A percentile compares a stretch with the other conserved stretches of the same genome.
Evolutionary conservation across 2,329 filamentous ascomycete genomes (phyloP).

Genomic region (Ophiostoma fasciatum): DNA sequence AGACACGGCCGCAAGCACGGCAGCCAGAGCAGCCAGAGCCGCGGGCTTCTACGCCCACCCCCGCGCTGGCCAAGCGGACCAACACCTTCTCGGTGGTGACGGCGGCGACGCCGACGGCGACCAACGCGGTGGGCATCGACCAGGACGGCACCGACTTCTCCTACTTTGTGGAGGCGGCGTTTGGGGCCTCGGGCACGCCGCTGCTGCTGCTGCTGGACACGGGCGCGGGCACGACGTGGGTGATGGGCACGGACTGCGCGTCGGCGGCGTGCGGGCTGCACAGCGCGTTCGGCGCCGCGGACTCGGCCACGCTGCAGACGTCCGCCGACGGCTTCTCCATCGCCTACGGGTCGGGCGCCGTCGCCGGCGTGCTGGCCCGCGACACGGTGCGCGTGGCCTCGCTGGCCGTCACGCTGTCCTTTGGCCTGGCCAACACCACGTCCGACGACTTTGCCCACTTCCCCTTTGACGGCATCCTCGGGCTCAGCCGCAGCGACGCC

Average conservation of each 20-base stretch:
- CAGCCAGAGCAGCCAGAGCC: no score
- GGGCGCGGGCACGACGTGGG: constrained; percentile 63
- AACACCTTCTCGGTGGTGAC: constrained; percentile 33
- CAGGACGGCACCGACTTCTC: constrained; percentile 53
- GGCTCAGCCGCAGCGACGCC: constrained; percentile 50
- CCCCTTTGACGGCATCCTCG: constrained; percentile 78
- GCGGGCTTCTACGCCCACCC: not conserved
- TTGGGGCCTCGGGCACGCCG: constrained; percentile 39
- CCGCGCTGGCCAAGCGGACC: constrained; percentile 20
- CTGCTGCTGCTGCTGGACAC: constrained; percentile 52
- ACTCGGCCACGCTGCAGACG: constrained; percentile 49
- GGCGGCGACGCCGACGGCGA: constrained; percentile 28
- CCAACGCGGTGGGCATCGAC: constrained; percentile 38
- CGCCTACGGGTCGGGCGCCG: constrained; percentile 62
- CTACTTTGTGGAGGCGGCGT: constrained; percentile 43
- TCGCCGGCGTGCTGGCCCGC: constrained; percentile 48
- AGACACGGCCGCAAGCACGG: no score
- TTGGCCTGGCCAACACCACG: constrained; percentile 58
- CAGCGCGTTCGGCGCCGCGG: constrained; percentile 48
- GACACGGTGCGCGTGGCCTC: constrained; percentile 56
- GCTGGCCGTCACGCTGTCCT: constrained; percentile 46
- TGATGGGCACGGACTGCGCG: constrained; percentile 58
- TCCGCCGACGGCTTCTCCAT: constrained; percentile 45
- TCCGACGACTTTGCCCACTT: constrained; percentile 63
- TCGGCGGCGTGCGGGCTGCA: constrained; percentile 54